Conservation (phyloP, 768 basidiomycete genomes). For the Phlegmacium glaucopus region DNA sequence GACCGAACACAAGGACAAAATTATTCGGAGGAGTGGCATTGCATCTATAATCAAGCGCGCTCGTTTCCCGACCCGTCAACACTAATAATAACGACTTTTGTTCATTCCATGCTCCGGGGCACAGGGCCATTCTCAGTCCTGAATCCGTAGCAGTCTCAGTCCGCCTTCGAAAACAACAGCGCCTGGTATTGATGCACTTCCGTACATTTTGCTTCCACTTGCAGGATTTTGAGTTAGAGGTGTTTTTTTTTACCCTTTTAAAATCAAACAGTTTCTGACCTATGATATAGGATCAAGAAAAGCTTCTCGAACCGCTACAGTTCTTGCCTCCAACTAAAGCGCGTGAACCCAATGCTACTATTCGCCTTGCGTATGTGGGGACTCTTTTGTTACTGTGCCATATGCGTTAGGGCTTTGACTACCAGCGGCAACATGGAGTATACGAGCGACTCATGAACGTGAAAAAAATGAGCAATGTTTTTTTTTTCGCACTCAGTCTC, state of each 20-base stretch:
- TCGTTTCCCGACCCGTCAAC: too few species aligned
- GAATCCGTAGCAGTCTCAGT: too few species aligned
- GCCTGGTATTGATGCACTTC: too few species aligned
- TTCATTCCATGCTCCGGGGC: too few species aligned
- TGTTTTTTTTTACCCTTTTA: conserved; percentile 27
- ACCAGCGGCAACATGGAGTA: conserved; percentile 73
- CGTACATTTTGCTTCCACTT: too few species aligned
- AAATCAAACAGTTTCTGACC: background rate
- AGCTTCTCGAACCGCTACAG: conserved; percentile 78
- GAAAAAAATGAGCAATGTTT: conserved; percentile 70
- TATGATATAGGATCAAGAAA: conserved; percentile 73
- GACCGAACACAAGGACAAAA: conserved; percentile 70
- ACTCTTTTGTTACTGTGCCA: conserved; percentile 86
- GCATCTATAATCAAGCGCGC: conserved; percentile 80
- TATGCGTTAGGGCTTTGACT: conserved; percentile 84
- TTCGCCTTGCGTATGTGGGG: conserved; percentile 86
- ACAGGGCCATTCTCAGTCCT: too few species aligned
- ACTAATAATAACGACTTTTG: too few species aligned
- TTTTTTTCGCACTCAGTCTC: background rate
- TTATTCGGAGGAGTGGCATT: conserved; percentile 86
- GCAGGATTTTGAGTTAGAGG: conserved; percentile 89
- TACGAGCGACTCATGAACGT: conserved; percentile 79
- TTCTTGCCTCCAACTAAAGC: conserved; percentile 83
- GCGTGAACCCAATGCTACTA: conserved; percentile 72
- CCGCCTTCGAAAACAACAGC: too few species aligned